Evolutionary conservation across 306 rosid genomes (phyloP), one percentile per base, ranked within the genome.

Genomic region (Medicago ruthenica): DNA sequence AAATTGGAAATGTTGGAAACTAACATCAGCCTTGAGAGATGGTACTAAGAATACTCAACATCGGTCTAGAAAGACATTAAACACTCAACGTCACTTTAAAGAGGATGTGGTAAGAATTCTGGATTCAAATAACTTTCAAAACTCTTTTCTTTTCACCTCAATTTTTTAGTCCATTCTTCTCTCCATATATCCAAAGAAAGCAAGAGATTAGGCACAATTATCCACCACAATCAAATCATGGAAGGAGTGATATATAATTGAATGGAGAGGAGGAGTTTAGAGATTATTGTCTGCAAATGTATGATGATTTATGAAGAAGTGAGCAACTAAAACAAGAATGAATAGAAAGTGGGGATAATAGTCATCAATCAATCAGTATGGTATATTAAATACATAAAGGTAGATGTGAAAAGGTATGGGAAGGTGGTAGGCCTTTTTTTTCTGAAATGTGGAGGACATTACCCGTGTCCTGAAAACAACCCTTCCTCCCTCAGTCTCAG

Each of bases 391-490:
- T 76, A 65, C 76, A 64, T 74, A 84, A 88, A 92, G 89, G 85
- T 79, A 0, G 58, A 69, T 55, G 68, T 50, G 80, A 76, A 90
- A 85, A 70, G 79, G 85, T 22, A 0, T 40, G 58, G 22, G 55
- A 2, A 1, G 11, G 58, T 27, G 73, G 78, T 40, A 17, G 75
- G 72, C 51, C 50, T 45, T 47, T 18, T 14, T 18, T 6, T 18
- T 22, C 8, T 17, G 22, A 64, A 76, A 51, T 50, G 51, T 57
- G 36, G 62, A 40, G 70, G 83, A 81, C 86, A 82, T 20, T n/a
- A 50, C 96, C 84, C 85, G 86, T 86, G 97, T 86, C 86, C 84
- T 86, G 93, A 88, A 83, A 74, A 50, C 72, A 70, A 65, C 27
- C 79, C 78, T 80, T 45, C 24, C 54, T 48, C 17, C 1, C 67